These are phyloP conservation scores for Acanthamoeba healyi DNA, from an alignment of 208 protist genomes.

Conservation along the genomic window DNA sequence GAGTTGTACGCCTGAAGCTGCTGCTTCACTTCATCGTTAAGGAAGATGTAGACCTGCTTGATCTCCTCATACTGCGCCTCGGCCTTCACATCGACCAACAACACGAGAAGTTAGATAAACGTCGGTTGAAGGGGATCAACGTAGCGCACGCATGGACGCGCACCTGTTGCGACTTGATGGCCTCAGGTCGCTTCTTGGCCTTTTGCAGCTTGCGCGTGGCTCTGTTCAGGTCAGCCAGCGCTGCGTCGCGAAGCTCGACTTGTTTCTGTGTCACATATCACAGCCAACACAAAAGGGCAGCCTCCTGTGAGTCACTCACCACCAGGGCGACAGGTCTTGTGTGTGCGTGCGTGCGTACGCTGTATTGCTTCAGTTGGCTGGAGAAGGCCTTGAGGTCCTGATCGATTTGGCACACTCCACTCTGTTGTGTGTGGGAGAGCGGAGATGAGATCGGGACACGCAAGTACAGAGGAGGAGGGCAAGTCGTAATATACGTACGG, in stretches of 20 bases:
- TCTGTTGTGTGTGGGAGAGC: not conserved
- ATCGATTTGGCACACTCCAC: constrained; percentile 17
- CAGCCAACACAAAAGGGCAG: too few relatives aligned
- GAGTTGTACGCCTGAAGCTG: constrained; percentile 55
- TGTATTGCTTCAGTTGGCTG: constrained; percentile 49
- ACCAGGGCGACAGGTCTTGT: too few relatives aligned
- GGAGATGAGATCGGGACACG: not conserved
- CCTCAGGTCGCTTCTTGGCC: constrained; percentile 28
- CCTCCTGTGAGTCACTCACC: not conserved
- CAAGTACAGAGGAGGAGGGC: not conserved
- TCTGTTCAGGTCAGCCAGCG: constrained; percentile 6
- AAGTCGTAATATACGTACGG: not conserved
- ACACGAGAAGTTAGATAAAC: not conserved
- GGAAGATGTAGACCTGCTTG: constrained; percentile 41
- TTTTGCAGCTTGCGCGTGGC: constrained; percentile 31
- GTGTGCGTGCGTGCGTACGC: not conserved
- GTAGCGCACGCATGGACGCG: too few relatives aligned
- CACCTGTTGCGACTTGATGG: constrained; percentile 64
- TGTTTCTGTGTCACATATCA: too few relatives aligned
- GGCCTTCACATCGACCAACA: constrained; percentile 2
- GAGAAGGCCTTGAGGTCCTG: constrained; percentile 50
- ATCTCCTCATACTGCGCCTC: constrained; percentile 48
- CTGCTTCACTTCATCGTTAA: constrained; percentile 72
- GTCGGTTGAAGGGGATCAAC: not conserved
- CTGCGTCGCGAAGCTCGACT: constrained; percentile 14